Percentiles rank a stretch among this genome's conserved stretches.
phyloP scores from a whole-genome alignment of 2,329 filamentous ascomycete genomes.

The Aspergillus niger region DNA sequence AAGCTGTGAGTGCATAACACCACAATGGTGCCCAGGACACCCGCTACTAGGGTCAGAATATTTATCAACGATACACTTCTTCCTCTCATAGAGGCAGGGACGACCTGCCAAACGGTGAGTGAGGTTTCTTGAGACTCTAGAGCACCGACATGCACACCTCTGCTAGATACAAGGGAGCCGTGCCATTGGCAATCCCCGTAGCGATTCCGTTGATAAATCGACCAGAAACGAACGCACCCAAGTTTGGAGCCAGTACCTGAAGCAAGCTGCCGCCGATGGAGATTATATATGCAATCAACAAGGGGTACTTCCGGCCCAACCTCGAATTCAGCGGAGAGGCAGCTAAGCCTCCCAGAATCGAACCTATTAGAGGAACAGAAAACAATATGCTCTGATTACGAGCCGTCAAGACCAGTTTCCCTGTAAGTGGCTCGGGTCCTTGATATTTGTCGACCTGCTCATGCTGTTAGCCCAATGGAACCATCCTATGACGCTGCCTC shows the following conservation, averaged over 20 bases:
- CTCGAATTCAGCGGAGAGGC: slow-evolving; percentile 37
- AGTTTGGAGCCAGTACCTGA: slow-evolving; percentile 39
- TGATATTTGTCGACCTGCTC: slow-evolving; percentile 34
- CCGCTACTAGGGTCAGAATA: slow-evolving; percentile 35
- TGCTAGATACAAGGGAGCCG: slow-evolving; percentile 40
- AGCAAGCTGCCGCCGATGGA: slow-evolving; percentile 38
- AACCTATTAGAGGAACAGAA: slow-evolving; percentile 39
- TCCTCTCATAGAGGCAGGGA: slow-evolving; percentile 36
- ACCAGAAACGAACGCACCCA: slow-evolving; percentile 38
- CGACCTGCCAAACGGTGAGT: slow-evolving; percentile 24
- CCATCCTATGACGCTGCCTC: background rate
- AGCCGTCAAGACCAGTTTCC: slow-evolving; percentile 30
- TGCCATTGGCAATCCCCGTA: slow-evolving; percentile 37
- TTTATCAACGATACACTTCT: slow-evolving; percentile 35
- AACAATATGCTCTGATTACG: slow-evolving; percentile 41
- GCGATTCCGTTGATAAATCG: slow-evolving; percentile 36
- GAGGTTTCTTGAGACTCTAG: background rate
- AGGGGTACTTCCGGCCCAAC: slow-evolving; percentile 39
- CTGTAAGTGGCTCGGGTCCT: slow-evolving; percentile 28
- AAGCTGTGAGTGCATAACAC: slow-evolving; percentile 35
- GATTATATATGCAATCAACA: slow-evolving; percentile 36
- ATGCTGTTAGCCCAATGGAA: background rate
- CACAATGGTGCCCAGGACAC: slow-evolving; percentile 36
- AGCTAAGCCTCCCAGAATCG: slow-evolving; percentile 34
- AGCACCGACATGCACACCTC: slow-evolving; percentile 24